Base-by-base conservation (phyloP, 768 basidiomycete species). In the Rhodosporidiobolus odoratus region DNA sequence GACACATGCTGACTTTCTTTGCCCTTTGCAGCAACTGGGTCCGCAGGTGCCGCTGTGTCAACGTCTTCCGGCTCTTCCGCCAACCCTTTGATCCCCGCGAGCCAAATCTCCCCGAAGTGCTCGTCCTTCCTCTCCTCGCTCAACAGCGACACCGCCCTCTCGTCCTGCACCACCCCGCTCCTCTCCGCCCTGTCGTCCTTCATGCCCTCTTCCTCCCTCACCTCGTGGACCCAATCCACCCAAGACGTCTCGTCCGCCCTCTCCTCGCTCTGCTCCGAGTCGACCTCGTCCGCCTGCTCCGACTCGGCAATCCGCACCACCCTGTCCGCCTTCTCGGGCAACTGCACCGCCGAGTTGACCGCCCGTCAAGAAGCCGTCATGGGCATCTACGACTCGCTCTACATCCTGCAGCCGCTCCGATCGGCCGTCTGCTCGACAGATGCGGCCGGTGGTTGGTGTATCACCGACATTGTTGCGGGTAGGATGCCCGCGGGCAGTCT, bases 351-450 rank as follows among this genome's bases (percentile, higher is more conserved):
- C 27, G 95, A 98, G 81, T 81, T 99, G 75, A 86, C 85, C 5
- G 78, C 77, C 35, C 58, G 75, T 25, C 75, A 77, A 34, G 67
- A 66, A 8, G 79, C 78, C 78, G 79, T 71, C 65, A 66, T 56
- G 78, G 82, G 80, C 35, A 80, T 85, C 3, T 99, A 98, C 81
- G 94, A 97, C 78, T 81, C 86, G 38, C 81, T 97, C 37, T 99
- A 91, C 82, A 73, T 83, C 68, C 72, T 94, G 54, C 71, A 78
- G 17, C 92, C 93, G 13, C 78, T 95, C 78, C 81, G 81, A 70
- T 74, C 78, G 10, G 87, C 92, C 35, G 78, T 91, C 38, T 97
- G 94, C 81, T 75, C 88, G 56, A 89, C 90, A 83, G 86, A 89
- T 76, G 86, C 87, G 57, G 87, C 86, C 40, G 81, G 83, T 47